Conservation (phyloP, 2,329 filamentous ascomycete genomes). For the Pseudogymnoascus sp. region DNA sequence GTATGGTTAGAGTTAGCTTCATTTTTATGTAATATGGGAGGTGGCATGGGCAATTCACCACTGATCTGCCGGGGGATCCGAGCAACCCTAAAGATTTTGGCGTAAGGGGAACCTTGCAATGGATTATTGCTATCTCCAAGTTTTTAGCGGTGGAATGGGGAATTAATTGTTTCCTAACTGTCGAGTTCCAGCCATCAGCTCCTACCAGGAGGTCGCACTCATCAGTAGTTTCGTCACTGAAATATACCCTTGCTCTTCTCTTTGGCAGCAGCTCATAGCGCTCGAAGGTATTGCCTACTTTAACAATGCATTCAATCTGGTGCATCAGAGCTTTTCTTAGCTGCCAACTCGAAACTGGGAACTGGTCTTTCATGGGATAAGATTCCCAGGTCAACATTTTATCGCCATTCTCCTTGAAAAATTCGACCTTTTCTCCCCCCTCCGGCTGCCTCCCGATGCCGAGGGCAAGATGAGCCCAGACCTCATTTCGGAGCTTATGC, state of each 20-base stretch:
- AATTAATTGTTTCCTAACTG: constrained; percentile 50
- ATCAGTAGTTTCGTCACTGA: background rate
- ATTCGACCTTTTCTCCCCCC: constrained; percentile 19
- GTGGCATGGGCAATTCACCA: constrained; percentile 14
- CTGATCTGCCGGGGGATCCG: constrained; percentile 14
- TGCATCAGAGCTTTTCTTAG: constrained; percentile 21
- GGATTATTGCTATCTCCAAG: constrained; percentile 21
- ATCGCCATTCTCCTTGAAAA: constrained; percentile 20
- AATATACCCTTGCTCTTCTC: constrained; percentile 7
- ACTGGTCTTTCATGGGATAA: constrained; percentile 20
- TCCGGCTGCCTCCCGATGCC: constrained; percentile 20
- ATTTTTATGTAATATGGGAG: background rate
- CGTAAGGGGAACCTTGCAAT: constrained; percentile 25
- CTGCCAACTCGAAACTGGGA: constrained; percentile 21
- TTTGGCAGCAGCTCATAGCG: constrained; percentile 9
- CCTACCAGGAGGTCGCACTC: constrained; percentile 58
- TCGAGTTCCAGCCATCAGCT: constrained; percentile 86
- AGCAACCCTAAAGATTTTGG: constrained; percentile 17
- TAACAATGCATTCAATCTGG: constrained; percentile 15
- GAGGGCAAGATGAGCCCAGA: constrained; percentile 18
- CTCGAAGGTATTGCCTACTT: constrained; percentile 6
- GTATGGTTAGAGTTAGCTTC: constrained; percentile 12
- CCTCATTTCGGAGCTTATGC: constrained; percentile 16
- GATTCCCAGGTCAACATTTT: constrained; percentile 21
- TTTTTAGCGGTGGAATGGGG: constrained; percentile 16